Conservation (phyloP, 176 grass and related monocot species). For the Guadua angustifolia region DNA sequence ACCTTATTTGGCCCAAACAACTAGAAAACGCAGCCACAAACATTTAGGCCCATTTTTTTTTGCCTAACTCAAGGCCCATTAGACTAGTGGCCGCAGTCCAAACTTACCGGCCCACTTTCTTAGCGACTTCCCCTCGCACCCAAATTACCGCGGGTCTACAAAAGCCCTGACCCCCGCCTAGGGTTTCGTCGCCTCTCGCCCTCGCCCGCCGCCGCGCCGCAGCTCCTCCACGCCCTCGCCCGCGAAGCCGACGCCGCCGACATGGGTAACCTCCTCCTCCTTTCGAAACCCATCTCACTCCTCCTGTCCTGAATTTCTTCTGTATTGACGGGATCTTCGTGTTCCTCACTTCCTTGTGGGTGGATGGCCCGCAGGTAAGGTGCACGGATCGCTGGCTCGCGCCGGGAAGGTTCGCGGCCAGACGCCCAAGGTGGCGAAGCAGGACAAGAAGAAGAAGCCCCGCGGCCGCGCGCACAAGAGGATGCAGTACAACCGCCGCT, state of each 20-base stretch:
- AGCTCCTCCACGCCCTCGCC: not conserved
- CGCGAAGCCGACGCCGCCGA: not conserved
- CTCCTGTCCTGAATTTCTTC: not conserved
- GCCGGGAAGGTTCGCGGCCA: conserved; percentile 84
- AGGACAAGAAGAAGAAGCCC: conserved; percentile 94
- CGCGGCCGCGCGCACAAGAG: conserved; percentile 82
- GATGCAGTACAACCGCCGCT: conserved; percentile 95
- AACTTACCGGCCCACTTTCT: not conserved
- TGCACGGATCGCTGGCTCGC: conserved; percentile 84
- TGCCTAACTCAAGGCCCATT: not conserved
- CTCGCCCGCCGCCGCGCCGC: conserved; percentile 44
- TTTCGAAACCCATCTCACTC: not conserved
- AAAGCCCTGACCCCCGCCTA: conserved; percentile 4
- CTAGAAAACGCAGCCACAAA: not conserved
- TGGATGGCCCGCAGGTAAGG: conserved; percentile 60
- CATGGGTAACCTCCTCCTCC: conserved; percentile 41
- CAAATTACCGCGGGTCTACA: conserved; percentile 17
- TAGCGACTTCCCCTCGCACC: not conserved
- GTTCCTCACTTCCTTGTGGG: not conserved
- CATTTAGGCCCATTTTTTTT: accelerated
- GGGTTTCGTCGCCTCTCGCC: conserved; percentile 39
- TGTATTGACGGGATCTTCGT: not conserved
- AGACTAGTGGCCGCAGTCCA: accelerated
- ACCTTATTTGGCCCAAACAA: no score
- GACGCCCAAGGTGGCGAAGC: conserved; percentile 89